Base-by-base conservation (phyloP, 768 basidiomycete genomes). In the Termitomyces sp. region DNA sequence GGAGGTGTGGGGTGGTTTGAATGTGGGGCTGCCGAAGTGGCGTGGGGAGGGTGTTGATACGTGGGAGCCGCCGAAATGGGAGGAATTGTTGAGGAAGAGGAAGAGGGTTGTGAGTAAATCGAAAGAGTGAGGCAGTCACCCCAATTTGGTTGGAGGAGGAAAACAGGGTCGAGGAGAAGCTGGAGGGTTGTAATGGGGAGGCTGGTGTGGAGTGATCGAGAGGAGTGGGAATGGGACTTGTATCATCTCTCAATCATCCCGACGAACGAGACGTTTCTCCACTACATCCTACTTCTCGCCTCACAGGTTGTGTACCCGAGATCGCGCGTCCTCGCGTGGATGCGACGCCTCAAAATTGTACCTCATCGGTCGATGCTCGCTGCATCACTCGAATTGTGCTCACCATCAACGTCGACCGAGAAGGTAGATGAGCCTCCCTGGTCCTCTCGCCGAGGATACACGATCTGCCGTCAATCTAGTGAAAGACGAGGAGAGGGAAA, bases 371-470 rank as follows among this genome's bases (percentile, higher is more conserved):
- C 77, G 44, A 88, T 88, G 16, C 71, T 94, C 13, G 81, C 85
- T 1, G 68, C 85, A 0, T 84, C 85, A 22, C 68, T 94, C 54
- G 84, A 85, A 49, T 83, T 89, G 61, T 92, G 91, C 13, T 8
- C 48, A 20, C 13, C 24, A 9, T 13, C 57, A 32, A 13, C 7
- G 32, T 9, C 57, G 22, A 33, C 8, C 1, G 51, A 46, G 9
- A 12, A 12, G 16, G 28, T 15, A n/a, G 44, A 33, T 24, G 33
- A 61, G 20, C 55, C 49, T 8, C 28, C 60, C 13, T 57, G 49
- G 55, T 9, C 42, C 46, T 16, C 48, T 59, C 15, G 53, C 38
- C 12, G 54, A 44, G 16, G 11, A 45, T 4, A 18, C 33, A 22
- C 33, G 42, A 35, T 35, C 45, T 9, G 49, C 15, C 11, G 8